Evolutionary conservation across 2,329 filamentous ascomycete species (phyloP).

Genomic region (Sclerotiophoma versabilis): DNA sequence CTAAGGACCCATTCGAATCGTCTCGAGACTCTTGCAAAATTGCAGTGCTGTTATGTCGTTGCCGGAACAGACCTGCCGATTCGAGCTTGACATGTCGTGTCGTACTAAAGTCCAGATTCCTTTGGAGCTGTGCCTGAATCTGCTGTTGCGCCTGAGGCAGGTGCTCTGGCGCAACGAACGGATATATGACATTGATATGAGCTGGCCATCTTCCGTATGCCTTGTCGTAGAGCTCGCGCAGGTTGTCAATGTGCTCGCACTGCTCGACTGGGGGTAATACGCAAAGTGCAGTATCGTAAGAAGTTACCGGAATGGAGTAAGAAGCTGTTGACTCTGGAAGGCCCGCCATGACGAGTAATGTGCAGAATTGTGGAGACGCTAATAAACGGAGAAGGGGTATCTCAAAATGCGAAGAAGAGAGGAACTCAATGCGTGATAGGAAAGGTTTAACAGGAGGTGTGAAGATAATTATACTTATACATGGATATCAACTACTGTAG

Average conservation of each 20-base stretch:
- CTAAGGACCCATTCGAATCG: conserved; percentile 14
- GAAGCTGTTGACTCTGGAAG: conserved; percentile 3
- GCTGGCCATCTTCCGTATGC: conserved; percentile 69
- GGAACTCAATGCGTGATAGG: background rate
- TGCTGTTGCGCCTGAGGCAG: conserved; percentile 55
- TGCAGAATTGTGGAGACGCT: background rate
- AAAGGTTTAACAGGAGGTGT: background rate
- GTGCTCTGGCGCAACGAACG: conserved; percentile 62
- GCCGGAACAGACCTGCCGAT: conserved; percentile 57
- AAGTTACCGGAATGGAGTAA: conserved; percentile 41
- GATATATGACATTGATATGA: conserved; percentile 72
- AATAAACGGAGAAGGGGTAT: conserved; percentile 17
- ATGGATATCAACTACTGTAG: background rate
- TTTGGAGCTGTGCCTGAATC: conserved; percentile 48
- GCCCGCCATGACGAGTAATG: conserved; percentile 27
- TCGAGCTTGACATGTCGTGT: conserved; percentile 42
- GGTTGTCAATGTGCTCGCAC: conserved; percentile 59
- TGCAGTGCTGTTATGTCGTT: conserved; percentile 58
- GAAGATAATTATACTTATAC: conserved; percentile 6
- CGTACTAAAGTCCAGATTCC: conserved; percentile 1
- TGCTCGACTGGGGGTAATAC: conserved; percentile 61
- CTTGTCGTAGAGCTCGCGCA: conserved; percentile 70
- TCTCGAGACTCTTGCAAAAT: conserved; percentile 28
- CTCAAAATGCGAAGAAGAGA: conserved; percentile 3
- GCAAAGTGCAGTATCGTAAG: conserved; percentile 67